Percentiles rank a stretch among this genome's conserved stretches.
phyloP scores from a whole-genome alignment of 306 rosid species.

The Canavalia ensiformis region DNA sequence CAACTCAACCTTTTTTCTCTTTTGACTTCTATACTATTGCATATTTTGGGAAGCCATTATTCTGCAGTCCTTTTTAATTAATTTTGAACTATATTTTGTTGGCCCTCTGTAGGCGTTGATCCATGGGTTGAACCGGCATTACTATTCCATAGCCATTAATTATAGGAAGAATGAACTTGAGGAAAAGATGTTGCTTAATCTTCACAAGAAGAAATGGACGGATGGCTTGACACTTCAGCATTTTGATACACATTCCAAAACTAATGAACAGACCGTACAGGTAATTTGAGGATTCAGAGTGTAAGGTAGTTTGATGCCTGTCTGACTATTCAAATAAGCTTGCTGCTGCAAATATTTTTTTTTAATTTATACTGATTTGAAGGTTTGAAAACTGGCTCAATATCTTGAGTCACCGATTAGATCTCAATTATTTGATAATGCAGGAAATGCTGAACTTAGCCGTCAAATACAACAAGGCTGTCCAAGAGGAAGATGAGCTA shows the following conservation, averaged over 20 bases:
- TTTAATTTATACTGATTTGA: slow-evolving; percentile 4
- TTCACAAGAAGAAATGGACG: slow-evolving; percentile 97
- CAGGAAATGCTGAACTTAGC: slow-evolving; percentile 92
- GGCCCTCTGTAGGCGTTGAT: slow-evolving; percentile 74
- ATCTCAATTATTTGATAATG: slow-evolving; percentile 36
- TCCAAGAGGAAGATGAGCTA: slow-evolving; percentile 94
- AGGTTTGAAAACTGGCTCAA: not conserved
- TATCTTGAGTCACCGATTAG: not conserved
- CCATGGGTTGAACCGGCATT: slow-evolving; percentile 93
- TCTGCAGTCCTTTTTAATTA: slow-evolving; percentile 7
- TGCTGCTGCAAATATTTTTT: not conserved
- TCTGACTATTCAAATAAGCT: not conserved
- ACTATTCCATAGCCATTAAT: slow-evolving; percentile 90
- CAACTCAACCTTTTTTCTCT: slow-evolving; percentile 4
- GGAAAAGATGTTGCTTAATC: slow-evolving; percentile 94
- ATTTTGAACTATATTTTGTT: slow-evolving; percentile 43
- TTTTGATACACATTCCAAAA: slow-evolving; percentile 87
- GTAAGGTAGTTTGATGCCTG: not conserved
- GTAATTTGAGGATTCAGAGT: slow-evolving; percentile 50
- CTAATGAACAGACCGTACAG: slow-evolving; percentile 92
- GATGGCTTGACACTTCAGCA: slow-evolving; percentile 86
- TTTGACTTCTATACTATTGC: not conserved
- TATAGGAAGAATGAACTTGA: slow-evolving; percentile 95
- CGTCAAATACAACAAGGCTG: slow-evolving; percentile 89
- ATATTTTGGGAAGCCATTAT: slow-evolving; percentile 21